phyloP scores from a whole-genome alignment of 2,329 filamentous ascomycete species.

The Phyllosticta citrichinensis region DNA sequence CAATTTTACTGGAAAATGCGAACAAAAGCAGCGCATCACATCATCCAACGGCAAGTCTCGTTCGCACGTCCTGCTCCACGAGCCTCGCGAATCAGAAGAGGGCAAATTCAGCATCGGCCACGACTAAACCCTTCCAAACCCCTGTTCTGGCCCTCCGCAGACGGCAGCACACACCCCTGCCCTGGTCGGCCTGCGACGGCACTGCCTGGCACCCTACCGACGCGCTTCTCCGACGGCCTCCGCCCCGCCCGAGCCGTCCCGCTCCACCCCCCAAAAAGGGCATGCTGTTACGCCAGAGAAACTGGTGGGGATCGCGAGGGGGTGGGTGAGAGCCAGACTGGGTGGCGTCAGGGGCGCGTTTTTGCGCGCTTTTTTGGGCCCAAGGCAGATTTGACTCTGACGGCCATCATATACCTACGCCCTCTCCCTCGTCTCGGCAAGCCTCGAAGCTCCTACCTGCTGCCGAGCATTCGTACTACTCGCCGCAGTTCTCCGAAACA shows the following conservation, averaged over 20 bases:
- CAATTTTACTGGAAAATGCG: neutral
- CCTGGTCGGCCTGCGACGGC: neutral
- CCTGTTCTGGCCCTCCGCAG: neutral
- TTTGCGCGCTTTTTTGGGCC: neutral
- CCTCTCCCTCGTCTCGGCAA: neutral
- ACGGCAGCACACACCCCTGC: neutral
- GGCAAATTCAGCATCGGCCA: neutral
- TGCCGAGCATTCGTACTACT: neutral
- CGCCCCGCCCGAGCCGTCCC: neutral
- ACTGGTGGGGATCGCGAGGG: neutral
- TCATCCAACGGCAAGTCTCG: neutral
- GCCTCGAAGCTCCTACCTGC: too few relatives aligned
- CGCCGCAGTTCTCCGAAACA: neutral
- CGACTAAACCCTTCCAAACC: neutral
- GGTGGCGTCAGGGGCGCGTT: neutral
- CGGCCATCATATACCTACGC: neutral
- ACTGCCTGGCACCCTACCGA: neutral
- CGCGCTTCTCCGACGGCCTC: neutral
- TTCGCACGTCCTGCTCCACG: too few relatives aligned
- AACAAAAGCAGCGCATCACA: neutral
- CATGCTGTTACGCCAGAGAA: neutral
- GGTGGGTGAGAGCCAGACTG: neutral
- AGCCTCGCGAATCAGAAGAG: neutral
- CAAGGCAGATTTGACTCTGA: neutral
- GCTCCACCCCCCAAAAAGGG: neutral